These are phyloP conservation scores for Kalaharituber pfeilii DNA, from an alignment of 2,329 filamentous ascomycete genomes.

Conservation along the genomic window DNA sequence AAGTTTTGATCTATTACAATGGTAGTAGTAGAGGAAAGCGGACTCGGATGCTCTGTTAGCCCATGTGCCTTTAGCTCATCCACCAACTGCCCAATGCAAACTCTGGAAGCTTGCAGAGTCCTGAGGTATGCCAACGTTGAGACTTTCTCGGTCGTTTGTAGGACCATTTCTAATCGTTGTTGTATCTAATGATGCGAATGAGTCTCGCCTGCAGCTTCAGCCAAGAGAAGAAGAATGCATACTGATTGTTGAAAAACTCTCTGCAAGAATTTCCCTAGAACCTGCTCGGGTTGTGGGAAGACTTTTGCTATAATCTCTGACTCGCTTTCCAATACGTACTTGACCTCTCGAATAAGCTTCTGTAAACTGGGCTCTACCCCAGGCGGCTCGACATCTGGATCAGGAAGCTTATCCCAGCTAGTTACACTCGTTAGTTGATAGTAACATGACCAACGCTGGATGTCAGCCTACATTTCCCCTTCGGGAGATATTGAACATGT, in stretches of 20 bases:
- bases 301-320: conserved; percentile 92
- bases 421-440: background rate
- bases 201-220: no score
- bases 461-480: conserved; percentile 31
- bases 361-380: conserved; percentile 84
- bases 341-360: conserved; percentile 82
- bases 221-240: no score
- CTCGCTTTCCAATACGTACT: conserved; percentile 89
- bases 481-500: conserved; percentile 67
- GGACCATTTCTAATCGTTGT: conserved; percentile 81
- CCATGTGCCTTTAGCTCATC: conserved; percentile 91
- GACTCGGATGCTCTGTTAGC: conserved; percentile 84
- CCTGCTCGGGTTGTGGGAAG: conserved; percentile 91
- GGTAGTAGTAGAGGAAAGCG: conserved; percentile 70
- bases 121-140: conserved; percentile 84
- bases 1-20: conserved; percentile 56
- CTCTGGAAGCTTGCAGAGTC: conserved; percentile 75
- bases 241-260: conserved; percentile 93
- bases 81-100: conserved; percentile 70
- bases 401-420: conserved; percentile 79
- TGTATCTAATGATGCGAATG: no score
- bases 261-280: conserved; percentile 82
- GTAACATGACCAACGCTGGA: background rate
- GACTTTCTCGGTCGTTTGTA: conserved; percentile 83
- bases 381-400: conserved; percentile 81